A percentile compares a stretch with the other conserved stretches of the same genome.
Evolutionary conservation across 202 grass and related monocot species (phyloP).

Genomic region (Zoysia matrella): DNA sequence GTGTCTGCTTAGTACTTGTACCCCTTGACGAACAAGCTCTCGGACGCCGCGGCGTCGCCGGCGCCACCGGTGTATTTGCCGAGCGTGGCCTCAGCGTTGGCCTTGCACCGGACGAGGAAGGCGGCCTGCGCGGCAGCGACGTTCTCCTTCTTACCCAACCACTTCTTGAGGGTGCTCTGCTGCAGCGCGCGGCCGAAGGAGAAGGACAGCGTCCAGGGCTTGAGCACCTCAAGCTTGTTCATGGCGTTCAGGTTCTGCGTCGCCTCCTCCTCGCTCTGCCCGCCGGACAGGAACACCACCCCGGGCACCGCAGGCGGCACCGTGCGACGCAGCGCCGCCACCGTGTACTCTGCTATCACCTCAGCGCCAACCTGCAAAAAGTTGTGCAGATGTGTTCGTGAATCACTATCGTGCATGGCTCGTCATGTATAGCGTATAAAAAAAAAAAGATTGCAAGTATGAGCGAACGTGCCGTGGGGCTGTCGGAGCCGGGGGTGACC

Average conservation of each 20-base stretch:
- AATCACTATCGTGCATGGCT: neutral
- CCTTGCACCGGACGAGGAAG: conserved; percentile 81
- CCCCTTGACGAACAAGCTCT: conserved; percentile 84
- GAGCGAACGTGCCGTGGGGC: conserved; percentile 65
- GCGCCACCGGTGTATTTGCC: conserved; percentile 74
- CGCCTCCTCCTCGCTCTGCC: conserved; percentile 90
- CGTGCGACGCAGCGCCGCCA: conserved; percentile 76
- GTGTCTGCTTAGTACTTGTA: conserved; percentile 75
- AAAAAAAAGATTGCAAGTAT: neutral
- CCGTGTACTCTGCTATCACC: conserved; percentile 85
- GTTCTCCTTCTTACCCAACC: conserved; percentile 89
- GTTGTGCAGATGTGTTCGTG: neutral
- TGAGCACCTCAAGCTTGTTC: conserved; percentile 88
- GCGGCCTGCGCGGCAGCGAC: conserved; percentile 75
- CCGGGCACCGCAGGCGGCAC: conserved; percentile 87
- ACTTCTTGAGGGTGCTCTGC: conserved; percentile 98
- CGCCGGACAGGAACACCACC: conserved; percentile 90
- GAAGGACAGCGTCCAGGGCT: conserved; percentile 91
- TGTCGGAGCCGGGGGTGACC: conserved; percentile 71
- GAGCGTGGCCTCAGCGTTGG: conserved; percentile 78
- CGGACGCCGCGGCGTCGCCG: conserved; percentile 68
- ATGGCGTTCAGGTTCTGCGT: conserved; percentile 84
- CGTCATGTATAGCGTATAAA: neutral
- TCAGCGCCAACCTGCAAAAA: conserved; percentile 54
- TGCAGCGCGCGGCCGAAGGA: conserved; percentile 93